Evolutionary conservation across 805 yeast species (phyloP), one percentile per base, ranked within the genome.

Genomic region (Clavispora asparagi): DNA sequence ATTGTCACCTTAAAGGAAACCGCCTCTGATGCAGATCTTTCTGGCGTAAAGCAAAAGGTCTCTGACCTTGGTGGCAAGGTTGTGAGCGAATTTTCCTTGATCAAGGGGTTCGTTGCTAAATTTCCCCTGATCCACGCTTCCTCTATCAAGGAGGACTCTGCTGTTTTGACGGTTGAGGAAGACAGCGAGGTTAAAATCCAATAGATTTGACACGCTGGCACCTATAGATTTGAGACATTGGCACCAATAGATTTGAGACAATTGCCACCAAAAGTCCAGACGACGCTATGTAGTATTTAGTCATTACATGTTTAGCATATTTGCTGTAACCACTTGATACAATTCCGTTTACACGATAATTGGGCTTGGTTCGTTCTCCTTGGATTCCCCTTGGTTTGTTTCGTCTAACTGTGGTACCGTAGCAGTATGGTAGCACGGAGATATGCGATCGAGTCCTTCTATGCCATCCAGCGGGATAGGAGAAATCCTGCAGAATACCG

Each of bases 91-190:
- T 83, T 74, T 62, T 65, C 73, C 43, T 68, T 84, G 60, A 82
- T 84, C 67, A 84, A 83, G 66, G 90, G 88, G 0, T 82, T 79
- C 57, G 69, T 78, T 59, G 77, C 78, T 47, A 78, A 79, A 56
- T 63, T 85, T 50, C 89, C 90, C 38, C 63, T 70, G 6, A 48
- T 73, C 51, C 83, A 79, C 53, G 69, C 77, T 31, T 60, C 64
- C 19, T 53, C 78, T n/a, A 61, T 84, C 54, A 62, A 69, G 52
- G 57, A 62, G 37, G 74, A 79, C 57, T 77, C 76, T 27, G 74
- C 71, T 41, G 82, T 85, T 53, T 76, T 78, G 41, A 65, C 73
- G 36, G 69, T 83, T 52, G 91, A 85, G 63, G 88, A 81, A 60
- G 91, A 85, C 61, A 68, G 76, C 58, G 85, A 79, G 58, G 88